Base-by-base conservation (phyloP, 2,329 filamentous ascomycete genomes). In the Fusarium chuoi region DNA sequence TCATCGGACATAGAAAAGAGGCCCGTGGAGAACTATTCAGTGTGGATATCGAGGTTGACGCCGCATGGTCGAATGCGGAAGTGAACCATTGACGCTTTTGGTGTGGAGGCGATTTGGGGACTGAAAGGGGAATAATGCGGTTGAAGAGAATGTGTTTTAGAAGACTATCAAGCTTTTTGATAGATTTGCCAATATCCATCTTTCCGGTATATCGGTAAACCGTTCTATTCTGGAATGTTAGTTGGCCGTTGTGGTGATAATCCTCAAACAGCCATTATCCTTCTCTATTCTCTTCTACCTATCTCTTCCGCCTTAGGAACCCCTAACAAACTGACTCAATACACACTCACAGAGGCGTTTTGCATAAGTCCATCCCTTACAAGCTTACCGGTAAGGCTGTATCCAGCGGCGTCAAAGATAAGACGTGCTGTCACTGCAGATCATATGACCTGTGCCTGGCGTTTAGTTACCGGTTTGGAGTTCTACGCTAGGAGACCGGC, bases 31-130 rank as follows among this genome's bases (percentile, higher is more conserved):
- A 38, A 64, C 18, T 44, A 52, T 48, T 56, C 20, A 11, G 30
- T 42, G 38, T 38, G 26, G 38, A 30, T 46, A 18, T 20, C 28
- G 63, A 74, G 62, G 17, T 60, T 65, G 48, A 68, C 71, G 71
- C 71, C 71, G 42, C 68, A 10, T 49, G 38, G 59, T 59, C 52
- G 9, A 72, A 72, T 62, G 58, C 67, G 62, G 71, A 60, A 52
- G 54, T 49, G 36, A 46, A 48, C 38, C 24, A 46, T 33, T 9
- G 41, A 44, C 20, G 66, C 42, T 39, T 56, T 39, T 48, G 35
- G 39, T 30, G 41, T 51, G 54, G 41, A 56, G 36, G 38, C 14
- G 49, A 39, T n/a, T 41, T 20, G 41, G 20, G 20, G 35, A 18
- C 39, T 38, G 44, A 24, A 48, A 44, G 8, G 26, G 64, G 51